A percentile compares a stretch with the other conserved stretches of the same genome.
Evolutionary conservation across 2,329 filamentous ascomycete species (phyloP).

Genomic region (Pezicula rhizophila): DNA sequence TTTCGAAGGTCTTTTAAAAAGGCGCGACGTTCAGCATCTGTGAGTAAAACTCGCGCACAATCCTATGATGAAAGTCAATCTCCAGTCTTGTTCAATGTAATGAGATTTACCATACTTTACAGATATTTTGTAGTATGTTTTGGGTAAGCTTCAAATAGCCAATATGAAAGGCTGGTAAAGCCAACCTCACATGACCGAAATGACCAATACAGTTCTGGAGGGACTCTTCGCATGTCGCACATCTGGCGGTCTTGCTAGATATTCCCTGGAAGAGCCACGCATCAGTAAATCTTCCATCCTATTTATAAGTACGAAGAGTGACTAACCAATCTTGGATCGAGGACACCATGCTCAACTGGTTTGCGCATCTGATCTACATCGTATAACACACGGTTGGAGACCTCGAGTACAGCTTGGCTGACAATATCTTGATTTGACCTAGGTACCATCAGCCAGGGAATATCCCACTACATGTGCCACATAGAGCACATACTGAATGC

Average conservation of each 20-base stretch:
- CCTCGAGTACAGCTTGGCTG: constrained; percentile 88
- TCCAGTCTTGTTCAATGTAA: constrained; percentile 2
- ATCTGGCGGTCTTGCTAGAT: constrained; percentile 74
- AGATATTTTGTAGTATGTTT: constrained; percentile 87
- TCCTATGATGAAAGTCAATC: constrained; percentile 39
- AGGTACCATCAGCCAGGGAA: constrained; percentile 16
- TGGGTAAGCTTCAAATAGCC: constrained; percentile 94
- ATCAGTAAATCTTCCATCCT: constrained; percentile 3
- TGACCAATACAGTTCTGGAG: constrained; percentile 87
- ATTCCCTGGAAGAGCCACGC: constrained; percentile 52
- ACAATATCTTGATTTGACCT: constrained; percentile 91
- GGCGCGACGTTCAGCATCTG: constrained; percentile 69
- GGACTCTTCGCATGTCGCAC: constrained; percentile 75
- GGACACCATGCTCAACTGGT: constrained; percentile 74
- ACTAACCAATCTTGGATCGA: constrained; percentile 71
- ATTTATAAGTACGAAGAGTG: constrained; percentile 5
- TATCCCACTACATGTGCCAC: neutral
- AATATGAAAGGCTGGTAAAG: constrained; percentile 89
- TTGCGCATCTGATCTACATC: constrained; percentile 75
- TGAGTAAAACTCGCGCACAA: constrained; percentile 77
- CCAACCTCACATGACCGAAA: constrained; percentile 87
- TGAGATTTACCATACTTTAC: constrained; percentile 54
- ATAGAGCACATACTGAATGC: constrained; percentile 62
- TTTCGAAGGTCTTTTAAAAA: constrained; percentile 77
- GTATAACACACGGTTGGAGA: constrained; percentile 91